These are phyloP conservation scores for Neofusicoccum ribis DNA, from an alignment of 2,329 filamentous ascomycete genomes.

Conservation along the genomic window DNA sequence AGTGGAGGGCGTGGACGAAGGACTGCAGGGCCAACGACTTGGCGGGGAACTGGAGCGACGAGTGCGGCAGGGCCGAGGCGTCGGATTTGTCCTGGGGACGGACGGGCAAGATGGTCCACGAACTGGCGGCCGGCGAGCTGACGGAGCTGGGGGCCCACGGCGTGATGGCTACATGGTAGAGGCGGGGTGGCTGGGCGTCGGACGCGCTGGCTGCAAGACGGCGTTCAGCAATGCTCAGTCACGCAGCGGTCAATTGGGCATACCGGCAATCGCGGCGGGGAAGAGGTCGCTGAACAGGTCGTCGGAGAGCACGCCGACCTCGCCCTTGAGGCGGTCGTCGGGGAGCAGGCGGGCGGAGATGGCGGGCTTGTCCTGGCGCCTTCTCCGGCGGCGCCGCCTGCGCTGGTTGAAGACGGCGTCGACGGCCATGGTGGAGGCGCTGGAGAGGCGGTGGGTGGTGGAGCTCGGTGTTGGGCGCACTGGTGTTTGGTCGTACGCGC, in stretches of 20 bases:
- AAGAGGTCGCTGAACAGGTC: slow-evolving; percentile 84
- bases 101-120: slow-evolving; percentile 86
- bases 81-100: slow-evolving; percentile 42
- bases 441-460: neutral
- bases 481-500: neutral
- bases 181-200: neutral
- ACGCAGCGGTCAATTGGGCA: neutral
- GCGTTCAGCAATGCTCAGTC: neutral
- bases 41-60: slow-evolving; percentile 77
- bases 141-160: slow-evolving; percentile 65
- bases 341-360: slow-evolving; percentile 79
- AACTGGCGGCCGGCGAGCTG: slow-evolving; percentile 57
- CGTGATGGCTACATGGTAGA: slow-evolving; percentile 68
- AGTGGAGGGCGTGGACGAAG: slow-evolving; percentile 72
- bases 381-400: slow-evolving; percentile 47
- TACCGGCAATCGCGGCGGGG: slow-evolving; percentile 45
- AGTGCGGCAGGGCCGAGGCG: slow-evolving; percentile 57
- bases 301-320: slow-evolving; percentile 82
- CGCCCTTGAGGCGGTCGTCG: slow-evolving; percentile 81
- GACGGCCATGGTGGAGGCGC: slow-evolving; percentile 13
- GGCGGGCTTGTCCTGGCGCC: slow-evolving; percentile 65
- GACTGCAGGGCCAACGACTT: slow-evolving; percentile 72
- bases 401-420: slow-evolving; percentile 14
- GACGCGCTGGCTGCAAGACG: neutral
- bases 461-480: slow-evolving; percentile 5